A percentile compares a stretch with the other conserved stretches of the same genome.
Evolutionary conservation across 139 green algal genomes (phyloP).

Genomic region (Ulvella scutata): DNA sequence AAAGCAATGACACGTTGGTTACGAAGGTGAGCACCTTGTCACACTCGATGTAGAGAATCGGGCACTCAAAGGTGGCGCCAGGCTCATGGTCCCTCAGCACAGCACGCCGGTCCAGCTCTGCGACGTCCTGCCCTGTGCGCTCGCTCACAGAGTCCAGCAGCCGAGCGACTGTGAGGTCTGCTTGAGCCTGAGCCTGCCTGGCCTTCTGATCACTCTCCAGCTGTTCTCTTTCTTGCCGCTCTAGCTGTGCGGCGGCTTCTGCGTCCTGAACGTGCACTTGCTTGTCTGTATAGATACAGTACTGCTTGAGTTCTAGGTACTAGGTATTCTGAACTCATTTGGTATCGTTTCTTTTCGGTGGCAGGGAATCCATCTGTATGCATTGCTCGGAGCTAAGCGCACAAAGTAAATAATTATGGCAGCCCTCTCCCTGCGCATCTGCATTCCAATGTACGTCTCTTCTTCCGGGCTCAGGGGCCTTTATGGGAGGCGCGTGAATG

Average conservation of each 20-base stretch:
- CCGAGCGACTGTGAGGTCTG: background rate
- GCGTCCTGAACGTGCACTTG: background rate
- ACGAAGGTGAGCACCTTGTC: background rate
- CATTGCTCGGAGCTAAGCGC: too few species aligned
- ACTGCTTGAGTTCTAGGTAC: too few species aligned
- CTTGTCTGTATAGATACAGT: too few species aligned
- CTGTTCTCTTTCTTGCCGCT: background rate
- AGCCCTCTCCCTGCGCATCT: too few species aligned
- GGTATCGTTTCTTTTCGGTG: too few species aligned
- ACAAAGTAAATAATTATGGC: too few species aligned
- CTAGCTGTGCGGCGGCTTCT: background rate
- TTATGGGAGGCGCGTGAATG: too few species aligned
- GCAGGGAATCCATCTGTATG: too few species aligned
- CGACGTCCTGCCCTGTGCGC: background rate
- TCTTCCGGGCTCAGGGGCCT: too few species aligned
- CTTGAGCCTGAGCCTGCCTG: background rate
- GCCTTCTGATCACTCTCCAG: background rate
- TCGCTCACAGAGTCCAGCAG: background rate
- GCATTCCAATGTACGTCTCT: too few species aligned
- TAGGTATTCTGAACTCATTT: too few species aligned
- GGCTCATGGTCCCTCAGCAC: background rate
- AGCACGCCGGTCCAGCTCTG: background rate
- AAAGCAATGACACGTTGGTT: background rate
- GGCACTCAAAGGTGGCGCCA: background rate
- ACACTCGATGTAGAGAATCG: background rate